Conservation (phyloP, 208 protist species). For the Hexamita inflata region DNA sequence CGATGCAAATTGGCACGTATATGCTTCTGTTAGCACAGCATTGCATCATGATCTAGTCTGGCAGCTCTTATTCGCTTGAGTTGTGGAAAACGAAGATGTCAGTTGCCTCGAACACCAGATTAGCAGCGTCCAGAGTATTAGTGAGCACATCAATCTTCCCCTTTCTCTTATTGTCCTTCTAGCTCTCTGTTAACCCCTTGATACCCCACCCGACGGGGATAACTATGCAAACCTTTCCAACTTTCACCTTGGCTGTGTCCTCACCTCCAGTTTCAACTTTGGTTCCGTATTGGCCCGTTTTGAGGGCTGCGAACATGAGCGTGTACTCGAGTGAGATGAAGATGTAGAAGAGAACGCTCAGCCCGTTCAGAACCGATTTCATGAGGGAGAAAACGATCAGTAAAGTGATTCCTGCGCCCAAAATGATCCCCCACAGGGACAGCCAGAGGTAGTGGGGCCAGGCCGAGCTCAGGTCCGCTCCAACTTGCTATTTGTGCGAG, state of each 20-base stretch:
- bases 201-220: constrained; percentile 24
- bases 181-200: not conserved
- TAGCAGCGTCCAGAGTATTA: not conserved
- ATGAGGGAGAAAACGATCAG: not conserved
- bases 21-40: not conserved
- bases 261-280: not conserved
- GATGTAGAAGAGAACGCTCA: constrained; percentile 13
- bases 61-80: constrained; percentile 6
- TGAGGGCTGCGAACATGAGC: constrained; percentile 24
- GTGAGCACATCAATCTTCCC: constrained; percentile 16
- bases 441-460: constrained; percentile 25
- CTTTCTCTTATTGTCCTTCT: constrained; percentile 2
- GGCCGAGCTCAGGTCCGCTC: not conserved
- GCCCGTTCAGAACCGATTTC: not conserved
- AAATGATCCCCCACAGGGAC: not conserved
- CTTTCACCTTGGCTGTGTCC: not conserved
- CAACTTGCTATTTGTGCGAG: not conserved
- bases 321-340: constrained; percentile 25
- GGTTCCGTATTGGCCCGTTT: constrained; percentile 8
- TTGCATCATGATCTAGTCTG: constrained; percentile 21
- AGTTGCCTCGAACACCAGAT: constrained; percentile 5
- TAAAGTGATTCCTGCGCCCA: not conserved
- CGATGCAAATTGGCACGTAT: constrained; percentile 18
- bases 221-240: constrained; percentile 7
- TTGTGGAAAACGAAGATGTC: constrained; percentile 31